A percentile compares a stretch with the other conserved stretches of the same genome.
These are phyloP conservation scores for Cyclotella baltica DNA, from an alignment of 108 stramenopile genomes.

Conservation along the genomic window DNA sequence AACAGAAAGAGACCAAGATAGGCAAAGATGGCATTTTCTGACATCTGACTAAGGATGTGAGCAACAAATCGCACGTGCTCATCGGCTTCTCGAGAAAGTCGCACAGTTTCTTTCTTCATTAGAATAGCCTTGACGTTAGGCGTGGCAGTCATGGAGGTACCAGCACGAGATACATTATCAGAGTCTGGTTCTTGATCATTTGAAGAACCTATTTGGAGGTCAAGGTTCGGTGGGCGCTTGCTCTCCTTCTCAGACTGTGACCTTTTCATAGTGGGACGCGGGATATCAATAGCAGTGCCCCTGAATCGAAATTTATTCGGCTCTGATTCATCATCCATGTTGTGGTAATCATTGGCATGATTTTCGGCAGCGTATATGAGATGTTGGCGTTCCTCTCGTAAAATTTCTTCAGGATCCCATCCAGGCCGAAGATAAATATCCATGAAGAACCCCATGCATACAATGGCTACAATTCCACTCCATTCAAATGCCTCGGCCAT, in stretches of 20 bases:
- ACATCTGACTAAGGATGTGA: constrained; percentile 79
- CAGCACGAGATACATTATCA: constrained; percentile 19
- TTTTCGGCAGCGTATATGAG: constrained; percentile 1
- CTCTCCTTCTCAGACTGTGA: neutral
- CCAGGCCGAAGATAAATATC: constrained; percentile 68
- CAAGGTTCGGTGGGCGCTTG: neutral
- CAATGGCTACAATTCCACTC: constrained; percentile 95
- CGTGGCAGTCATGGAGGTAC: constrained; percentile 26
- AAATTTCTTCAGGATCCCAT: constrained; percentile 41
- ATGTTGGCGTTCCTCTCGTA: constrained; percentile 28
- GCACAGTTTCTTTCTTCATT: constrained; percentile 61
- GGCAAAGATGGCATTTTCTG: constrained; percentile 93
- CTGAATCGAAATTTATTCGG: constrained; percentile 30
- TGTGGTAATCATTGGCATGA: constrained; percentile 27
- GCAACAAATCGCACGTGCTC: constrained; percentile 86
- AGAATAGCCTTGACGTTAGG: constrained; percentile 45
- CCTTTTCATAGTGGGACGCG: constrained; percentile 14
- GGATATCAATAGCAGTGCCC: constrained; percentile 48
- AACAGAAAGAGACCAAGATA: constrained; percentile 91
- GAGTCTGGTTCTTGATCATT: constrained; percentile 11
- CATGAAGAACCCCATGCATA: constrained; percentile 91
- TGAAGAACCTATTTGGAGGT: neutral
- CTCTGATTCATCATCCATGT: constrained; percentile 41
- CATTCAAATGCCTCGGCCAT: constrained; percentile 75
- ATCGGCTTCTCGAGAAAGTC: constrained; percentile 60